A percentile compares a stretch with the other conserved stretches of the same genome.
These are phyloP conservation scores for Colletotrichum coccodes DNA, from an alignment of 2,329 filamentous ascomycete genomes.

Conservation along the genomic window DNA sequence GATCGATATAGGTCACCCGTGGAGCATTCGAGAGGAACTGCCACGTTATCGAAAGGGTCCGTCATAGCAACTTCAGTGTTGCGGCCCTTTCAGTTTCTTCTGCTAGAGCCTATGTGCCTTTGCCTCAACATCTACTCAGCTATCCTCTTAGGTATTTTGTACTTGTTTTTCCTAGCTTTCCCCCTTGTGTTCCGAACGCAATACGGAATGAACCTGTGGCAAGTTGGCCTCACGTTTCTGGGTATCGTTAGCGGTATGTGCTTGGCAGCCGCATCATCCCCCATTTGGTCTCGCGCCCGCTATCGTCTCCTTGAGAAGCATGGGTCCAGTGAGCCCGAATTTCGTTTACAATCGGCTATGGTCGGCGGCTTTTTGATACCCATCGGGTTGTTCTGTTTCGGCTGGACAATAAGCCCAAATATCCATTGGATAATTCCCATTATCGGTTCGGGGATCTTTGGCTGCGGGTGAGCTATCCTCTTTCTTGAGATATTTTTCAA, in stretches of 20 bases:
- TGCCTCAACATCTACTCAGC: constrained; percentile 84
- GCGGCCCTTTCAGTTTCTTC: constrained; percentile 81
- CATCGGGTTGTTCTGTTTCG: constrained; percentile 58
- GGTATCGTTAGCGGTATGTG: constrained; percentile 77
- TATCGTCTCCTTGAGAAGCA: constrained; percentile 63
- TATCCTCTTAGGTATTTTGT: constrained; percentile 84
- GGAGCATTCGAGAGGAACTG: constrained; percentile 76
- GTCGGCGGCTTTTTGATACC: constrained; percentile 80
- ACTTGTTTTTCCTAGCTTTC: constrained; percentile 94
- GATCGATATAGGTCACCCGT: constrained; percentile 78
- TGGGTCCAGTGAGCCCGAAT: constrained; percentile 80
- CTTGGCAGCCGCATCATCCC: constrained; percentile 65
- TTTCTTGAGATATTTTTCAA: background rate
- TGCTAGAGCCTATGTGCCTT: constrained; percentile 86
- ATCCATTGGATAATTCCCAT: constrained; percentile 50
- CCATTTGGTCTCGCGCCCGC: constrained; percentile 73
- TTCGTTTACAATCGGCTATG: constrained; percentile 81
- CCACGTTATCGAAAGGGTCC: constrained; percentile 63
- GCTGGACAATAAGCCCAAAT: constrained; percentile 25
- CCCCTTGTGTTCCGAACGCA: constrained; percentile 79
- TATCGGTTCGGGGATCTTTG: constrained; percentile 77
- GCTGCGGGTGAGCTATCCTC: constrained; percentile 66
- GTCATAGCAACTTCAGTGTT: constrained; percentile 64
- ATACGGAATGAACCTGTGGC: constrained; percentile 81
- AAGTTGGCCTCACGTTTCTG: constrained; percentile 80